Evolutionary conservation across 2,329 filamentous ascomycete species (phyloP), one percentile per base, ranked within the genome.

Genomic region (Drechslerella stenobrocha): DNA sequence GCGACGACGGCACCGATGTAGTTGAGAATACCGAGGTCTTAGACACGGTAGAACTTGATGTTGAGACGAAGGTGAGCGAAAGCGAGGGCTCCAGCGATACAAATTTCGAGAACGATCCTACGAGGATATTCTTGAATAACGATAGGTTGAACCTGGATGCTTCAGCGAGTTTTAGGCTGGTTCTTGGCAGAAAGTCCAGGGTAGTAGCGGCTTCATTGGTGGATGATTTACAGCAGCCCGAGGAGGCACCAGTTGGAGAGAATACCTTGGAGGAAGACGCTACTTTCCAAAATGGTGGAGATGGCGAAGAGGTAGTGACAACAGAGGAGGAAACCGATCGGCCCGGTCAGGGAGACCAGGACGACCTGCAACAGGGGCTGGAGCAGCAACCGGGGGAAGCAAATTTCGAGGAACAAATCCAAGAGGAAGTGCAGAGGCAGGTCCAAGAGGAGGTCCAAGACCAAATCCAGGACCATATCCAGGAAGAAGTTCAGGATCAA

Each of bases 111-210:
- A 50, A 35, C 44, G 9, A 22, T 13, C 20, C n/a, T 37, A 8
- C 26, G n/a, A 56, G 53, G 22, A n/a, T 57, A 13, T 52, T 65
- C 34, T 28, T 66, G 23, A 66, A 66, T 28, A 46, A 59, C 5
- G 24, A 59, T 11, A 24, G 3, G 8, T 42, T 66, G 24, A 45
- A 53, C 18, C 32, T 66, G 15, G 45, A 59, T 56, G 20, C 48
- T n/a, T 50, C 53, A 6, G 48, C 61, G 20, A 67, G 61, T 40
- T 67, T 67, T 32, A 59, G 61, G 18, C 20, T 67, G 6, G 34
- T 67, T 1, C 45, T 67, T 1, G 55, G 63, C 3, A 55, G 45
- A 15, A 67, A 67, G 22, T 4, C 50, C 1, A 45, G n/a, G 3
- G 23, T 26, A 7, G 30, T 15, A 2, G n/a, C 61, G 1, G n/a